phyloP scores from a whole-genome alignment of 805 yeast species.

The Tetrapisispora arboricola region DNA sequence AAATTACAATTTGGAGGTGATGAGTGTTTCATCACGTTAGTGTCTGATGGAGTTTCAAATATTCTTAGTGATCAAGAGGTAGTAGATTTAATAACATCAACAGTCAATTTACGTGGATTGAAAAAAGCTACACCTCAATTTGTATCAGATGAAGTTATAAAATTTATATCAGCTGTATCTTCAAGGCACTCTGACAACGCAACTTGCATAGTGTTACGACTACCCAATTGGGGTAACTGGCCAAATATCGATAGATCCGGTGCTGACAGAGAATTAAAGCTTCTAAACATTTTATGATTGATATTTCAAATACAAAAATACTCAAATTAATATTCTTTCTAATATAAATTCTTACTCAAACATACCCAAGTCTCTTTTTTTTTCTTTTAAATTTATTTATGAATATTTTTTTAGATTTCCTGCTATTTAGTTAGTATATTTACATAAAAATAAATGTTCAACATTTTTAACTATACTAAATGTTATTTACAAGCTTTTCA shows the following conservation, averaged over 20 bases:
- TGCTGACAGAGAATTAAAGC: slow-evolving; percentile 58
- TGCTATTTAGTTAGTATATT: background rate
- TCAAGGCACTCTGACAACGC: slow-evolving; percentile 79
- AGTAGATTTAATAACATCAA: slow-evolving; percentile 72
- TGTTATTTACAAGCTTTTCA: background rate
- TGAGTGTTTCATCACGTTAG: slow-evolving; percentile 73
- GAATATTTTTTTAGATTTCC: background rate
- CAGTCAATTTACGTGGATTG: slow-evolving; percentile 50
- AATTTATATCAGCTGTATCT: slow-evolving; percentile 75
- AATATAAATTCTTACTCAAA: background rate
- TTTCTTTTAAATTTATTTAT: background rate
- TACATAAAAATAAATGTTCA: background rate
- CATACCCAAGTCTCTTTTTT: background rate
- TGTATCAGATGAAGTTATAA: slow-evolving; percentile 77
- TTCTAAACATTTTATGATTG: slow-evolving; percentile 14
- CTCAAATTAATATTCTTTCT: background rate
- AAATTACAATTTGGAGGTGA: slow-evolving; percentile 58
- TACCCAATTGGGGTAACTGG: slow-evolving; percentile 95
- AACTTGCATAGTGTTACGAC: slow-evolving; percentile 72
- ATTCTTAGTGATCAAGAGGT: slow-evolving; percentile 81
- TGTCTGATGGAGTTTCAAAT: slow-evolving; percentile 83
- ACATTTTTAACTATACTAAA: too few species aligned
- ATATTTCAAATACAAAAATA: background rate
- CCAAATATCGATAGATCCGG: slow-evolving; percentile 79
- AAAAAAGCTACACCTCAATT: slow-evolving; percentile 69